phyloP scores from a whole-genome alignment of 2,329 filamentous ascomycete genomes.

The Aspergillus alliaceus region DNA sequence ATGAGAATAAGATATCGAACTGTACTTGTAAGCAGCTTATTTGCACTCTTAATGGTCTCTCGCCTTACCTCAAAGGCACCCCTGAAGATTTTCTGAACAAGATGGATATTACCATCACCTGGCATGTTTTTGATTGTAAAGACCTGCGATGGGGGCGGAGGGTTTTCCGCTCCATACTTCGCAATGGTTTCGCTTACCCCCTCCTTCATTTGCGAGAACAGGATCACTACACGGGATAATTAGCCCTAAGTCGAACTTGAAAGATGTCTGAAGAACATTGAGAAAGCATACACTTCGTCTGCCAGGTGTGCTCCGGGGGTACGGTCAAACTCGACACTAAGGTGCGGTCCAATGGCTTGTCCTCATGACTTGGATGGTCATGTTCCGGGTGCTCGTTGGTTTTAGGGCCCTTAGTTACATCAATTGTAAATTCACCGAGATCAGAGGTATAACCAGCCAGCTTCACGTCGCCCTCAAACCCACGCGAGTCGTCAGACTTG shows the following conservation, averaged over 20 bases:
- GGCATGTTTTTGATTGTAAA: slow-evolving; percentile 71
- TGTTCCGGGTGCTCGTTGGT: slow-evolving; percentile 59
- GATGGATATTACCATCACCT: slow-evolving; percentile 71
- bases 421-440: slow-evolving; percentile 77
- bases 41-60: not conserved
- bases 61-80: slow-evolving; percentile 69
- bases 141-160: slow-evolving; percentile 79
- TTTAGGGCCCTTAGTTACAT: slow-evolving; percentile 69
- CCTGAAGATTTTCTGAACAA: slow-evolving; percentile 88
- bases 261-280: not conserved
- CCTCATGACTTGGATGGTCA: slow-evolving; percentile 63
- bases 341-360: slow-evolving; percentile 73
- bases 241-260: not conserved
- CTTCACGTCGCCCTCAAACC: slow-evolving; percentile 62
- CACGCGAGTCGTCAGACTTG: slow-evolving; percentile 50
- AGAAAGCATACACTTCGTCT: slow-evolving; percentile 65
- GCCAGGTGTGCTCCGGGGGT: slow-evolving; percentile 74
- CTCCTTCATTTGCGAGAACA: slow-evolving; percentile 65
- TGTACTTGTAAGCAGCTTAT: slow-evolving; percentile 34
- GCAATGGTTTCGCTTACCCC: slow-evolving; percentile 60
- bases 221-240: slow-evolving; percentile 42
- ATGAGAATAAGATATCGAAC: slow-evolving; percentile 90
- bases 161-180: slow-evolving; percentile 62
- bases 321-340: slow-evolving; percentile 70
- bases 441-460: slow-evolving; percentile 69